phyloP scores from a whole-genome alignment of 345 rosid genomes.

The Dipteronia dyeriana region DNA sequence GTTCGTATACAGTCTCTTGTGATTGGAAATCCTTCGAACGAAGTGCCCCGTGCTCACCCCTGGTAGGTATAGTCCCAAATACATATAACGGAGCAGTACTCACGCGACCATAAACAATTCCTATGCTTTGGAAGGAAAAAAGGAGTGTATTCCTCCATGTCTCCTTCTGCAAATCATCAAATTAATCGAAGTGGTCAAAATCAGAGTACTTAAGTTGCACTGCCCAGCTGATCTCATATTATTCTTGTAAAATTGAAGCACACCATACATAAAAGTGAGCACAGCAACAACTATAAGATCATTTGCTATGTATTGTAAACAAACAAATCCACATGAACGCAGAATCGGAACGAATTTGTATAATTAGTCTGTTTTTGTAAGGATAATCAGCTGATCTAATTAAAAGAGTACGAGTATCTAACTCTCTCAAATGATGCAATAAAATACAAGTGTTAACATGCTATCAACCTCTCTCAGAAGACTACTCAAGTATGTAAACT shows the following conservation, averaged over 20 bases:
- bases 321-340: not conserved
- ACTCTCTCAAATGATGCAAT: not conserved
- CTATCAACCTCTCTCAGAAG: not conserved
- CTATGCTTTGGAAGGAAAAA: constrained; percentile 57
- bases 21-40: constrained; percentile 34
- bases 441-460: not conserved
- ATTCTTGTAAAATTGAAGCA: not conserved
- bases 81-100: constrained; percentile 64
- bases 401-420: not conserved
- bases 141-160: constrained; percentile 51
- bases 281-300: not conserved
- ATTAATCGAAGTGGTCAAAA: not conserved
- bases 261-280: not conserved
- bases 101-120: constrained; percentile 60
- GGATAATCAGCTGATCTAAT: not conserved
- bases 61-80: constrained; percentile 37
- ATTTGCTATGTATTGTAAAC: not conserved
- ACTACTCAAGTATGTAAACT: not conserved
- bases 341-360: not conserved
- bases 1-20: constrained; percentile 40
- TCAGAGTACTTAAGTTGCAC: not conserved
- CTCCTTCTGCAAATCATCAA: constrained; percentile 39
- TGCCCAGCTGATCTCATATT: not conserved
- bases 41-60: constrained; percentile 28
- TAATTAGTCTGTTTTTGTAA: not conserved